A percentile compares a stretch with the other conserved stretches of the same genome.
Conservation (phyloP, 495 filamentous ascomycete species). For the Pseudomonodictys pantanalensis region DNA sequence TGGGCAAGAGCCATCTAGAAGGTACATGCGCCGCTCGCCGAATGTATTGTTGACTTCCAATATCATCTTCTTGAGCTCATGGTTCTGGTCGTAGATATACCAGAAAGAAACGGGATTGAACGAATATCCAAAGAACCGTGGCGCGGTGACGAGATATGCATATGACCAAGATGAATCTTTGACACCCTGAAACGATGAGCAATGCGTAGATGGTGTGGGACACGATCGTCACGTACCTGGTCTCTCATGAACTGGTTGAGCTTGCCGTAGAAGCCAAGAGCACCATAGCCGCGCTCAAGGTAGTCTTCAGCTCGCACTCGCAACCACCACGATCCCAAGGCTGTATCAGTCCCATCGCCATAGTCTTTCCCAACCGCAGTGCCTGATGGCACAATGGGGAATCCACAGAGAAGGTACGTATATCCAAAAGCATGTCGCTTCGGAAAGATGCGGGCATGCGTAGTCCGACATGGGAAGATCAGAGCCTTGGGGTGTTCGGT, state of each 20-base stretch:
- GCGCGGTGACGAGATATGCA: slow-evolving; percentile 68
- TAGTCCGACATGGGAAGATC: slow-evolving; percentile 58
- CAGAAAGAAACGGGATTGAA: slow-evolving; percentile 80
- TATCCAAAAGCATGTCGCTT: slow-evolving; percentile 63
- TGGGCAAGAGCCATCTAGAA: slow-evolving; percentile 40
- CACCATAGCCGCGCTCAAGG: slow-evolving; percentile 49
- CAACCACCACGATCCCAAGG: slow-evolving; percentile 48
- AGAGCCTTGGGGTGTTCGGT: slow-evolving; percentile 10
- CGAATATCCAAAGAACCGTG: slow-evolving; percentile 65
- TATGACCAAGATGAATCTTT: slow-evolving; percentile 54
- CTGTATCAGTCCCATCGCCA: slow-evolving; percentile 21
- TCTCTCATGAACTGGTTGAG: slow-evolving; percentile 55
- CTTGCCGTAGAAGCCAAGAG: slow-evolving; percentile 54
- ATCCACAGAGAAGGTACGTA: slow-evolving; percentile 63
- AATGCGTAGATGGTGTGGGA: neutral
- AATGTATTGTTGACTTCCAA: slow-evolving; percentile 80
- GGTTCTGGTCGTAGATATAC: slow-evolving; percentile 65
- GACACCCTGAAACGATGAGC: slow-evolving; percentile 42
- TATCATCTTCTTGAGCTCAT: slow-evolving; percentile 63
- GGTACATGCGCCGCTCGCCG: slow-evolving; percentile 65
- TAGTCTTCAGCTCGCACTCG: slow-evolving; percentile 58
- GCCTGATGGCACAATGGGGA: slow-evolving; percentile 61
- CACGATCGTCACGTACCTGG: slow-evolving; percentile 39
- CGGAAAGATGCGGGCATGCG: slow-evolving; percentile 60
- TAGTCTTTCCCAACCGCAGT: slow-evolving; percentile 42